These are phyloP conservation scores for Aspergillus sp. DNA, from an alignment of 2,329 filamentous ascomycete genomes.

Conservation along the genomic window DNA sequence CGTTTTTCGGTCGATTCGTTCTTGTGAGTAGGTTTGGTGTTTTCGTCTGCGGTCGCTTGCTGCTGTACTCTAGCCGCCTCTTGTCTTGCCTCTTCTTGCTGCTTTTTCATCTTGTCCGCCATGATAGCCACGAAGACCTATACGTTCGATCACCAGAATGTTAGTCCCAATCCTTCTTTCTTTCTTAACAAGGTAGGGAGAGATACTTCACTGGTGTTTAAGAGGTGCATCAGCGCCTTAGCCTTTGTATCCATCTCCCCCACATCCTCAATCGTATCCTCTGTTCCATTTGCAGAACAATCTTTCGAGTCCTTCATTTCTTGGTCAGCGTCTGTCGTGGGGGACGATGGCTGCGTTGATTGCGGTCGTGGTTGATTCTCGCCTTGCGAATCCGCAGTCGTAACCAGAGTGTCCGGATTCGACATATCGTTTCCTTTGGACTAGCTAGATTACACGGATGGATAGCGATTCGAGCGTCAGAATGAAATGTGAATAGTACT, in stretches of 20 bases:
- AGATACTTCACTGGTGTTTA: conserved; percentile 40
- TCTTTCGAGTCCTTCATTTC: conserved; percentile 6
- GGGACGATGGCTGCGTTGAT: conserved; percentile 27
- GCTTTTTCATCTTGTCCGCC: conserved; percentile 45
- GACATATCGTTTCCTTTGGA: conserved; percentile 15
- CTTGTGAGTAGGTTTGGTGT: conserved; percentile 17
- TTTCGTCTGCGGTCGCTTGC: conserved; percentile 19
- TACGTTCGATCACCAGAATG: conserved; percentile 3
- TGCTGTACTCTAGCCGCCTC: conserved; percentile 27
- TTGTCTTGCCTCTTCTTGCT: conserved; percentile 37
- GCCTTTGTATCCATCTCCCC: conserved; percentile 40
- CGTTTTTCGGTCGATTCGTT: conserved; percentile 17
- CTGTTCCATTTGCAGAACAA: conserved; percentile 10
- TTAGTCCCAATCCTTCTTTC: background rate
- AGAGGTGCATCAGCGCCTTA: conserved; percentile 38
- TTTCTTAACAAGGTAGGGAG: background rate
- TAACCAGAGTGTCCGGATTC: conserved; percentile 19
- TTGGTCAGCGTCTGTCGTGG: conserved; percentile 14
- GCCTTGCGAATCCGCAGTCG: conserved; percentile 19
- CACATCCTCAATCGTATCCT: conserved; percentile 18
- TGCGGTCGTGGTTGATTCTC: conserved; percentile 18
- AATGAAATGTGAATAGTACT: no score
- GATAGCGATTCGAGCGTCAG: background rate
- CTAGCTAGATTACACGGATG: background rate
- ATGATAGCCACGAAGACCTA: conserved; percentile 45